Base-by-base conservation (phyloP, 1,284 basidiomycete species). In the Cutaneotrichosporon sp. region DNA sequence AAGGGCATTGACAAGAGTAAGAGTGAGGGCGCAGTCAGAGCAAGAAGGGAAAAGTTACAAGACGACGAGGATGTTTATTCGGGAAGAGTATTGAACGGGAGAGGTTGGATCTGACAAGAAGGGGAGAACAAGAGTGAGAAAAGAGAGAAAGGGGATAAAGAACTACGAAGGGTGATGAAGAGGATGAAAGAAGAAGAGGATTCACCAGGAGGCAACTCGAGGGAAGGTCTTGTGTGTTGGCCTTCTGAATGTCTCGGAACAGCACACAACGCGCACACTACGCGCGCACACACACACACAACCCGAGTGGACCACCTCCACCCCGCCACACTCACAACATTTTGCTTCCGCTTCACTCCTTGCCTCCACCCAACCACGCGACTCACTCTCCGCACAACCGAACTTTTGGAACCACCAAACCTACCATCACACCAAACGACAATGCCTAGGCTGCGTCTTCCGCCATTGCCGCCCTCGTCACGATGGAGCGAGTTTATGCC, bases 371-470 rank as follows among this genome's bases (percentile, higher is more conserved):
- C 12, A 17, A 14, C 23, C 47, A 34, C 38, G 38, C 18, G 47
- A 20, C 18, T 15, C 21, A 34, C 23, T 17, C n/a, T n/a, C n/a
- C n/a, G n/a, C n/a, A n/a, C n/a, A n/a, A 36, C 40, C 26, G 23
- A 42, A 42, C 26, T 30, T 30, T 30, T 30, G 15, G 36, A 37
- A 8, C 8, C 36, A 14, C 4, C 36, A 14, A 37, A 4, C n/a
- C n/a, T 8, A 40, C 36, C 30, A 34, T 30, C 26, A 35, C 18
- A 21, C 12, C 8, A 26, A 22, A 17, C 21, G 44, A 26, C 54
- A 14, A 65, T 65, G 61, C 60, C 58, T 20, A 54, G 46, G 14
- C 55, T 62, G 20, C 58, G 60, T 38, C 54, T 72, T 4, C 70
- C 70, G 7, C 70, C 70, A 13, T 54, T 72, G 3, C 70, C 70